These are phyloP conservation scores for Hordeum pubiflorum DNA, from an alignment of 202 grass and related monocot species.

Conservation along the genomic window DNA sequence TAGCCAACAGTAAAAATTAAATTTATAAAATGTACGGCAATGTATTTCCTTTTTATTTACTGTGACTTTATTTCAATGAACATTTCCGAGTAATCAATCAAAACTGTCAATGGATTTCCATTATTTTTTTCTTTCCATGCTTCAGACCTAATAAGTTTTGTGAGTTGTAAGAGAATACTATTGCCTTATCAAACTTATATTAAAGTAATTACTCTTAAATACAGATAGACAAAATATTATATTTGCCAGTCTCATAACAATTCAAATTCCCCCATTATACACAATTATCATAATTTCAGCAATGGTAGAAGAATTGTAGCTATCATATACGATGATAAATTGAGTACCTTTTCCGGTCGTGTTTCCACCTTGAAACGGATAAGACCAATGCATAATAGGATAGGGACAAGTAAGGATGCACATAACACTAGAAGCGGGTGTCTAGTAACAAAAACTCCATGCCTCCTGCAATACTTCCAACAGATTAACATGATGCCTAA, in stretches of 20 bases:
- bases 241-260: background rate
- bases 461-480: constrained; percentile 58
- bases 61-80: background rate
- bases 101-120: background rate
- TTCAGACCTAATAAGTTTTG: background rate
- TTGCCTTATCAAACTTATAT: background rate
- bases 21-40: background rate
- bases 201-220: background rate
- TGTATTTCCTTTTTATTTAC: background rate
- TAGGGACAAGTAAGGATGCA: constrained; percentile 70
- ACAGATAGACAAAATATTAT: background rate
- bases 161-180: background rate
- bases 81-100: background rate
- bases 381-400: constrained; percentile 74
- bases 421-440: constrained; percentile 71
- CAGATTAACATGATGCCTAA: constrained; percentile 29
- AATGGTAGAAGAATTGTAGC: constrained; percentile 11
- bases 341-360: constrained; percentile 71
- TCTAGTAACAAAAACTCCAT: constrained; percentile 72
- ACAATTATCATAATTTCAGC: background rate
- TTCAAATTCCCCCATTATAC: background rate
- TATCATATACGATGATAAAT: background rate
- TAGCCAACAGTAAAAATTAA: background rate
- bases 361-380: constrained; percentile 92
- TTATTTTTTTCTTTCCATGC: constrained; percentile 2